Conservation (phyloP, 768 basidiomycete species). For the Tephrocybe rancida region DNA sequence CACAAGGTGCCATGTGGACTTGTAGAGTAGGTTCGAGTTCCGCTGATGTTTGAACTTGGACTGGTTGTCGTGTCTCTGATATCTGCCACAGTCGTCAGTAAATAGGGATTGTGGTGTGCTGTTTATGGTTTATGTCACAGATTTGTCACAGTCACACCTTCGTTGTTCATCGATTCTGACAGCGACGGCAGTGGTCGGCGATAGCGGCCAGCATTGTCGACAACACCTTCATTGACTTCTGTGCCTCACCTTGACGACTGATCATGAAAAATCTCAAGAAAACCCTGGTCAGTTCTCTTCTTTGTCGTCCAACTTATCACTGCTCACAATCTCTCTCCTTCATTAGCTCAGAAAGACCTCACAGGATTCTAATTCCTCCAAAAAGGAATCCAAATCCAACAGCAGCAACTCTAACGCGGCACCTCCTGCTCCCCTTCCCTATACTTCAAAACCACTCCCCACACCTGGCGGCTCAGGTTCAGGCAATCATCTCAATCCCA, state of each 20-base stretch:
- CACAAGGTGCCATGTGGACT: background rate
- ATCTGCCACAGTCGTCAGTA: too few species aligned
- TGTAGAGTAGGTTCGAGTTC: background rate
- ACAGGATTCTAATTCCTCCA: conserved; percentile 63
- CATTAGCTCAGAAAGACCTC: conserved; percentile 71
- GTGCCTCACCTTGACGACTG: conserved; percentile 16
- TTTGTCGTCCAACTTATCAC: conserved; percentile 15
- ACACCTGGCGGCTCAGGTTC: conserved; percentile 43
- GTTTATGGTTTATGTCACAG: conserved; percentile 16
- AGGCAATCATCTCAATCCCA: conserved; percentile 38
- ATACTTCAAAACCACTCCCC: conserved; percentile 66
- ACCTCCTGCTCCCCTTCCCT: conserved; percentile 65
- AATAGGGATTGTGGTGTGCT: conserved; percentile 4
- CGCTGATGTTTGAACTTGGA: background rate
- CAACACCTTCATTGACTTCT: conserved; percentile 10
- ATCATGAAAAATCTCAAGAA: conserved; percentile 87
- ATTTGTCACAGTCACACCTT: conserved; percentile 30
- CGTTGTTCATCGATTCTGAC: conserved; percentile 45
- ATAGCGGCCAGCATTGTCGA: conserved; percentile 19
- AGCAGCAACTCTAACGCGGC: conserved; percentile 32
- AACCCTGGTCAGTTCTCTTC: conserved; percentile 59
- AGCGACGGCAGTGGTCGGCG: conserved; percentile 20
- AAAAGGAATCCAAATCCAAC: conserved; percentile 65
- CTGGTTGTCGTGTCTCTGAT: too few species aligned
- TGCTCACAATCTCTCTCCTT: conserved; percentile 21